Evolutionary conservation across 2,329 filamentous ascomycete species (phyloP).

Genomic region (Biscogniauxia sp.): DNA sequence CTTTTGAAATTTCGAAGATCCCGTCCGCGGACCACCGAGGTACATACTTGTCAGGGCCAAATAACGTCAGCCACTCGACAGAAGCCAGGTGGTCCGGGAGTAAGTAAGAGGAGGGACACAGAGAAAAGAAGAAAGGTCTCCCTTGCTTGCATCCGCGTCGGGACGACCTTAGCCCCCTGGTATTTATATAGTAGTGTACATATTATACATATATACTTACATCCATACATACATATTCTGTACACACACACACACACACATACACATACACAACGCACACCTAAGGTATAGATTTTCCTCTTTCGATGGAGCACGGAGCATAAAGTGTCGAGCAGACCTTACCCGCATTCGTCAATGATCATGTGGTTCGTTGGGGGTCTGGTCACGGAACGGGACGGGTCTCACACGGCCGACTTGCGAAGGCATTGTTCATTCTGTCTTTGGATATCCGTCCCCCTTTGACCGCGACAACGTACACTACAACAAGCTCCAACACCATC

Average conservation of each 20-base stretch:
- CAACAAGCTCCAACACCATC: too few relatives aligned
- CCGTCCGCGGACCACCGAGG: not conserved
- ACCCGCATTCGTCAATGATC: slow-evolving; percentile 1
- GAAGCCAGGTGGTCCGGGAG: not conserved
- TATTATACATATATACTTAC: too few relatives aligned
- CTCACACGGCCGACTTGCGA: not conserved
- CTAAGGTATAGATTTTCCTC: not conserved
- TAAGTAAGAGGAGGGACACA: not conserved
- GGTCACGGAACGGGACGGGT: not conserved
- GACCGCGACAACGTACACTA: not conserved
- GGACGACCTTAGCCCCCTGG: not conserved
- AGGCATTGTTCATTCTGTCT: not conserved
- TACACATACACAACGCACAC: too few relatives aligned
- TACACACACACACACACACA: too few relatives aligned
- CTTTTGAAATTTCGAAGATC: not conserved
- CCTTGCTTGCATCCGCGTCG: not conserved
- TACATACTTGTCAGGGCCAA: not conserved
- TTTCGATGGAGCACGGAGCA: not conserved
- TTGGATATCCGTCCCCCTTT: not conserved
- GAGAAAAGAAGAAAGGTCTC: not conserved
- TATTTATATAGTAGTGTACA: not conserved
- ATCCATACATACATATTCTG: too few relatives aligned
- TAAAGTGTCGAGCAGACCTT: not conserved
- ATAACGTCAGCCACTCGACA: not conserved
- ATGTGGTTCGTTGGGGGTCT: not conserved